Conservation (phyloP, 306 rosid species). For the Cicer judaicum region DNA sequence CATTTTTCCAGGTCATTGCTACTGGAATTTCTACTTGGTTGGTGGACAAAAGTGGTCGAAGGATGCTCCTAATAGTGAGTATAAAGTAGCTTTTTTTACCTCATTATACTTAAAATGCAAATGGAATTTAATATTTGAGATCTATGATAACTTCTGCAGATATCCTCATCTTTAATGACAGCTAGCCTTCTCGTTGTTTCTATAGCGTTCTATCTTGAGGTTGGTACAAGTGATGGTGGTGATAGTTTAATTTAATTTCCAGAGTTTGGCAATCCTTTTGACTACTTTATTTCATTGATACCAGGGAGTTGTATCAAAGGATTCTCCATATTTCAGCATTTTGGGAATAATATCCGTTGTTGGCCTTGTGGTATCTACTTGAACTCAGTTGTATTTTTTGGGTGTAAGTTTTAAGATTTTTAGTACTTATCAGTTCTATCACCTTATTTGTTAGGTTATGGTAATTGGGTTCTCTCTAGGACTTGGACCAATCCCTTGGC, state of each 20-base stretch:
- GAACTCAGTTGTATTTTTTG: conserved; percentile 11
- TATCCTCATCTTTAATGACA: conserved; percentile 74
- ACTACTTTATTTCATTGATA: conserved; percentile 38
- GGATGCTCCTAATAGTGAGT: conserved; percentile 73
- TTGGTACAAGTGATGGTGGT: conserved; percentile 39
- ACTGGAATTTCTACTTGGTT: conserved; percentile 82
- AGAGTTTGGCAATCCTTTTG: conserved; percentile 33
- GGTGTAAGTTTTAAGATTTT: not conserved
- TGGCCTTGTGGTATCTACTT: conserved; percentile 75
- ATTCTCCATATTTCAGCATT: conserved; percentile 52
- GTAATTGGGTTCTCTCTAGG: conserved; percentile 77
- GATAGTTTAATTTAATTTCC: conserved; percentile 35
- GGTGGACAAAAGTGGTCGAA: conserved; percentile 80
- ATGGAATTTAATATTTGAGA: conserved; percentile 32
- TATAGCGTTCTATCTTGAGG: conserved; percentile 72
- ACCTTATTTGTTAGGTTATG: conserved; percentile 53
- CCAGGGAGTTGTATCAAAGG: conserved; percentile 54
- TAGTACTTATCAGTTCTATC: conserved; percentile 24
- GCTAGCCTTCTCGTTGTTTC: conserved; percentile 73
- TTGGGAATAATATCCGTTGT: conserved; percentile 64
- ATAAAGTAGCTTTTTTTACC: conserved; percentile 24
- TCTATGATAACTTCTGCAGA: conserved; percentile 51
- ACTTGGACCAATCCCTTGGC: conserved; percentile 89
- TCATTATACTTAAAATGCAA: not conserved
- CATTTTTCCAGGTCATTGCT: conserved; percentile 60